These are phyloP conservation scores for Ceratonia siliqua DNA, from an alignment of 306 rosid species.

Conservation along the genomic window DNA sequence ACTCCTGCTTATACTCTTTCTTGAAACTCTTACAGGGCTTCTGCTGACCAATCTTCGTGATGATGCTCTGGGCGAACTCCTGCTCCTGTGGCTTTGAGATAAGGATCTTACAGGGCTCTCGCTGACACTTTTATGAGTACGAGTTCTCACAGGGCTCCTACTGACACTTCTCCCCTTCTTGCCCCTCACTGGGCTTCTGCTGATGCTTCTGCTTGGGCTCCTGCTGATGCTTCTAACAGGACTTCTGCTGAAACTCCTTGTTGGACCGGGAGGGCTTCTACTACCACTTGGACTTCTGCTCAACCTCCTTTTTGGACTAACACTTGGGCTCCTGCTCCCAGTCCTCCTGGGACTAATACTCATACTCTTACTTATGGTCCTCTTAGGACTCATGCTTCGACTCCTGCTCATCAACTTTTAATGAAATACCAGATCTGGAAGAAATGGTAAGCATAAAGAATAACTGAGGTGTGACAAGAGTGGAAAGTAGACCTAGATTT, in stretches of 20 bases:
- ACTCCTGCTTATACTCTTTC: conserved; percentile 66
- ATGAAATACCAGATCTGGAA: conserved; percentile 70
- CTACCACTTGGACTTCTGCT: conserved; percentile 56
- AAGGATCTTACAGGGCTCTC: conserved; percentile 50
- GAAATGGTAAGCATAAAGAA: conserved; percentile 65
- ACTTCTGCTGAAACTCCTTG: conserved; percentile 56
- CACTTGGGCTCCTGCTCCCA: conserved; percentile 62
- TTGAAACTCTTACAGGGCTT: conserved; percentile 65
- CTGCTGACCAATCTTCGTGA: conserved; percentile 56
- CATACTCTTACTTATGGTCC: conserved; percentile 87
- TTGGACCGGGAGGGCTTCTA: conserved; percentile 57
- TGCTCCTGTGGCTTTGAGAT: conserved; percentile 50
- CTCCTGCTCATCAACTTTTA: conserved; percentile 91
- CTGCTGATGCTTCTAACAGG: conserved; percentile 47
- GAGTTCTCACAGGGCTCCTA: conserved; percentile 50
- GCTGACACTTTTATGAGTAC: conserved; percentile 45
- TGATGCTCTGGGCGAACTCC: conserved; percentile 62
- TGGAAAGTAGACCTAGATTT: conserved; percentile 86
- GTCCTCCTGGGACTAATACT: conserved; percentile 83
- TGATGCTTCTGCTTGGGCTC: conserved; percentile 40
- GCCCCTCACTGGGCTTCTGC: conserved; percentile 49
- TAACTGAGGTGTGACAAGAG: conserved; percentile 67
- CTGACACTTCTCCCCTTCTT: conserved; percentile 45
- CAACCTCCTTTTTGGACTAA: conserved; percentile 51
- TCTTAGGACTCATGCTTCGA: conserved; percentile 85